Base-by-base conservation (phyloP, 2,329 filamentous ascomycete genomes). In the Capronia coronata region DNA sequence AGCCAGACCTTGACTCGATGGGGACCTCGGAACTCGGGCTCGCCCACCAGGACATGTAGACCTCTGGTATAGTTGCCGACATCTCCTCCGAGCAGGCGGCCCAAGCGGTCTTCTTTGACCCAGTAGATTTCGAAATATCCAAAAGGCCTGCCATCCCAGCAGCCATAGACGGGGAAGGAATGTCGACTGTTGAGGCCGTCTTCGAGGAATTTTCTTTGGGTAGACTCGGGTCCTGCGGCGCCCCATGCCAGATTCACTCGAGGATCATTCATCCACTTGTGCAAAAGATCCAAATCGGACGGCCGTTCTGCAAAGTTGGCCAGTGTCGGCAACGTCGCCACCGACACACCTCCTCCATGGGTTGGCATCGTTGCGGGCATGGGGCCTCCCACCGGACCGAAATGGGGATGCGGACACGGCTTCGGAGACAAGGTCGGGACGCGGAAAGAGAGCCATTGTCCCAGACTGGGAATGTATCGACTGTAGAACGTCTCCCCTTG, bases 81-180 rank as follows among this genome's bases (percentile, higher is more conserved):
- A 2, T 78, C 76, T 18, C 76, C 76, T 0, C 65, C 82, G 2
- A 94, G 68, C 56, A 87, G 75, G 41, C 75, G 77, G 0, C 87
- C 88, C 1, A 98, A 66, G 0, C 75, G 71, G 63, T 97, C 93
- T 65, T 98, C 93, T 63, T 94, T 95, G 2, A 93, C 88, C 91
- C 93, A 98, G 70, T 98, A 98, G 27, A 98, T 78, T 71, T 98
- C 93, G 64, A 98, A 96, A 65, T 94, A 98, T 0, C 89, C 93
- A 69, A 97, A 98, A 0, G 91, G 91, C 52, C 91, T 84, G 9
- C 88, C 90, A 60, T 97, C 88, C 87, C 91, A 98, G 64, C 89
- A 83, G 1, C 87, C 93, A 53, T 97, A 91, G 0, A 84, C 88
- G 0, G 93, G 93, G 67, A 97, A 95, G 7, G 83, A 88, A 67